Evolutionary conservation across 148 eudicot species (phyloP), one percentile per base, ranked within the genome.

Genomic region (Salicornia ramosissima): DNA sequence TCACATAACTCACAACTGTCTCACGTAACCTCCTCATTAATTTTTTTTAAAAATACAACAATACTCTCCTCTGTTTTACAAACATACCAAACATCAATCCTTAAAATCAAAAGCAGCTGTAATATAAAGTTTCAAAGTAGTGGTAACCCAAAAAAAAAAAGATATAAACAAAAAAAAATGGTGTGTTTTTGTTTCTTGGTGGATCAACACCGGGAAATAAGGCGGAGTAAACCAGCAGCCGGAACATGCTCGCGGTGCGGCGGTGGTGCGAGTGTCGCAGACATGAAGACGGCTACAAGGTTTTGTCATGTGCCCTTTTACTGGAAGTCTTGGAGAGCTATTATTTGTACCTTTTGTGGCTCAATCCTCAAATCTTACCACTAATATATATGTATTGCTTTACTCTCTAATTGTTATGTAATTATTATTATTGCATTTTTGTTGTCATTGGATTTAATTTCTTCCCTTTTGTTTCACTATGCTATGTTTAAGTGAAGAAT

Each of bases 331-430:
- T 88, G 96, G 93, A 79, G 87, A 28, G 96, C 93, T 52, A 79
- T 90, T 63, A 82, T 88, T 14, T 90, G 96, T 67, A 90, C 96
- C 14, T 90, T 90, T 69, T 90, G 96, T 63, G 96, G 96, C 6
- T 82, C 93, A n/a, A 71, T 85, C 60, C 86, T 90, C 18, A 77
- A 71, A 63, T 86, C 92, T 30, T 90, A 88, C 76, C 58, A 75
- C 22, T 86, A 61, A 40, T 39, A 39, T 39, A 39, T n/a, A n/a
- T n/a, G n/a, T n/a, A n/a, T n/a, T n/a, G n/a, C n/a, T n/a, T n/a
- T n/a, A n/a, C n/a, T n/a, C n/a, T n/a, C n/a, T n/a, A n/a, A n/a
- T n/a, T n/a, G n/a, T n/a, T n/a, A n/a, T n/a, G n/a, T n/a, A n/a
- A n/a, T n/a, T n/a, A n/a, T n/a, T n/a, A n/a, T n/a, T n/a, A n/a